Conservation (phyloP, 495 filamentous ascomycete species). For the Pyrenula massariospora region DNA sequence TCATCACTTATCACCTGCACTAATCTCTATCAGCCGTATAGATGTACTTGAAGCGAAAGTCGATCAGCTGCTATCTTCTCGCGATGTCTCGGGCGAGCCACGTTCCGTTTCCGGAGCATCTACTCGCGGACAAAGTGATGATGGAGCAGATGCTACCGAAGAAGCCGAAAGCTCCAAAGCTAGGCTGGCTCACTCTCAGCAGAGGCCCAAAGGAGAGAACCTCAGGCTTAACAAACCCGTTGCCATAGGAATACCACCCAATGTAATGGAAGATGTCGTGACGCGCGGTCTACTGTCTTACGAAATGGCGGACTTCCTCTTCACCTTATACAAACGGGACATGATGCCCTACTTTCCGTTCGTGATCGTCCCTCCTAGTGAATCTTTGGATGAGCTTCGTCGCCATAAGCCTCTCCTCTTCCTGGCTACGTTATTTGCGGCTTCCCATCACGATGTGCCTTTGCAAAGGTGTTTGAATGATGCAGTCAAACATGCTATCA, state of each 20-base stretch:
- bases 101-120: not conserved
- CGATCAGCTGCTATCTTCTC: slow-evolving; percentile 7
- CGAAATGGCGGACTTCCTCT: slow-evolving; percentile 8
- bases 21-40: slow-evolving; percentile 2
- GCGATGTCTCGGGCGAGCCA: not conserved
- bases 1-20: not conserved
- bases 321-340: slow-evolving; percentile 19
- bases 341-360: slow-evolving; percentile 25
- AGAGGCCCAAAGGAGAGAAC: too few species aligned
- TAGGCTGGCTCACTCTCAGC: too few species aligned
- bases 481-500: slow-evolving; percentile 23
- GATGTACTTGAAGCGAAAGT: slow-evolving; percentile 13
- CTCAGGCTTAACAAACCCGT: too few species aligned
- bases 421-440: slow-evolving; percentile 18
- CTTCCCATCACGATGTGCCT: slow-evolving; percentile 22
- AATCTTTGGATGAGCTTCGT: slow-evolving; percentile 12
- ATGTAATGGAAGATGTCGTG: slow-evolving; percentile 20
- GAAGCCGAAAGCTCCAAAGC: slow-evolving; percentile 3
- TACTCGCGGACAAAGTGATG: slow-evolving; percentile 1
- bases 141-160: slow-evolving; percentile 1
- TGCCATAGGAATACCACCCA: too few species aligned
- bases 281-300: slow-evolving; percentile 4
- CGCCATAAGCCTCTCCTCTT: slow-evolving; percentile 13
- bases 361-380: slow-evolving; percentile 17
- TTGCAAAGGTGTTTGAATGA: slow-evolving; percentile 23